Evolutionary conservation across 495 filamentous ascomycete species (phyloP).

Genomic region (Choiromyces venosus): DNA sequence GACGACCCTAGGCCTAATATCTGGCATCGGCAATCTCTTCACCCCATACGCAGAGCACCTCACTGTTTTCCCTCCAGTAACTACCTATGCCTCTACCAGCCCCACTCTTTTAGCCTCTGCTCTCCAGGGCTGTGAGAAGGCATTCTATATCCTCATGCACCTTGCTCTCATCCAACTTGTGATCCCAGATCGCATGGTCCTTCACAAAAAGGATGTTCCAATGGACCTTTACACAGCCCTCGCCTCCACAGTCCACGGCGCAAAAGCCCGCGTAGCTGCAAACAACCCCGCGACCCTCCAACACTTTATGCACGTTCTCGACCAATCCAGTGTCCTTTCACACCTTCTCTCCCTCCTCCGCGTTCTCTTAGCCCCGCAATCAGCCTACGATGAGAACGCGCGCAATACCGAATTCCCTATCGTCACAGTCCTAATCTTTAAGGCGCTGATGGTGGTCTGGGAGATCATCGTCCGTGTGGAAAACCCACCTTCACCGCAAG

Average conservation of each 20-base stretch:
- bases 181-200: conserved; percentile 35
- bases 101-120: conserved; percentile 20
- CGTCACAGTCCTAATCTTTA: conserved; percentile 36
- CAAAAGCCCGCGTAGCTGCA: conserved; percentile 32
- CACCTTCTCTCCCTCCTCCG: conserved; percentile 34
- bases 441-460: conserved; percentile 40
- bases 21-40: conserved; percentile 37
- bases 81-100: conserved; percentile 19
- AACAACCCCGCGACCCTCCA: conserved; percentile 13
- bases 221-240: conserved; percentile 35
- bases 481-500: conserved; percentile 20
- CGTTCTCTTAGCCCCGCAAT: conserved; percentile 25
- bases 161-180: conserved; percentile 35
- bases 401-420: conserved; percentile 39
- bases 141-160: conserved; percentile 38
- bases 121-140: conserved; percentile 36
- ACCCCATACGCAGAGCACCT: conserved; percentile 25
- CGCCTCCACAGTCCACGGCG: conserved; percentile 32
- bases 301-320: conserved; percentile 27
- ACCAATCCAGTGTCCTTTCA: conserved; percentile 23
- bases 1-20: conserved; percentile 32
- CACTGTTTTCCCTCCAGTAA: background rate
- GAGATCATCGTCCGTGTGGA: conserved; percentile 36
- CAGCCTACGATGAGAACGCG: conserved; percentile 25
- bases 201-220: conserved; percentile 36